Evolutionary conservation across 768 basidiomycete species (phyloP), one percentile per base, ranked within the genome.

Genomic region (Lanmaoa pseudosensibilis): DNA sequence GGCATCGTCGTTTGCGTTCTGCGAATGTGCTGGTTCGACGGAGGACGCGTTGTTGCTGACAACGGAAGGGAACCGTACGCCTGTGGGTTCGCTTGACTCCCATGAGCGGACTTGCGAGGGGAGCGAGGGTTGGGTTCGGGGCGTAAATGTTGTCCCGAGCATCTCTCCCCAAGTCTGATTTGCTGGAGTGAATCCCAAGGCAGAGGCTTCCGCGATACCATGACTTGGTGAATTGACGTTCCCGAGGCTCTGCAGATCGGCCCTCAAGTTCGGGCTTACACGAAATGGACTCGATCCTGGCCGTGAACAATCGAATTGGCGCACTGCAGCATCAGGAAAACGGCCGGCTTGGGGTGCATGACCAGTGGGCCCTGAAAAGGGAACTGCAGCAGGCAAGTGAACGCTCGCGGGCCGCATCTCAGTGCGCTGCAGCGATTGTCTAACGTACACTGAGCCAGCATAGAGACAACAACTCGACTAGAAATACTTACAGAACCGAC

Each of bases 141-240:
- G 36, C 12, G 34, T 7, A 43, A 50, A 47, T 2, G 15, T 36
- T 4, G 40, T 32, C 12, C 33, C 36, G 16, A 50, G 38, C 39
- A 37, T 46, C 12, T 54, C 50, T 7, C 57, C 62, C 63, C 62
- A 62, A 7, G 50, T 38, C 46, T 39, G 59, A 43, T 51, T 30
- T 8, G n/a, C 13, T 27, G 43, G 34, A 9, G 23, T 5, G 30
- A 49, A 46, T 19, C 16, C 27, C 37, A 46, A 2, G 8, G 25
- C 12, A 30, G 41, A 33, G 10, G 33, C 39, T n/a, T 44, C 46
- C 27, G 10, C 8, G 21, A 34, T 4, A 18, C 33, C 47, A 12
- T 9, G 34, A 18, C 16, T 11, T 9, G 50, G 16, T 15, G 16
- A 25, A 21, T 34, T 9, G n/a, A 32, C 11, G 13, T 33, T 27